These are phyloP conservation scores for Juncus inflexus DNA, from an alignment of 176 grass and related monocot genomes.

Conservation along the genomic window DNA sequence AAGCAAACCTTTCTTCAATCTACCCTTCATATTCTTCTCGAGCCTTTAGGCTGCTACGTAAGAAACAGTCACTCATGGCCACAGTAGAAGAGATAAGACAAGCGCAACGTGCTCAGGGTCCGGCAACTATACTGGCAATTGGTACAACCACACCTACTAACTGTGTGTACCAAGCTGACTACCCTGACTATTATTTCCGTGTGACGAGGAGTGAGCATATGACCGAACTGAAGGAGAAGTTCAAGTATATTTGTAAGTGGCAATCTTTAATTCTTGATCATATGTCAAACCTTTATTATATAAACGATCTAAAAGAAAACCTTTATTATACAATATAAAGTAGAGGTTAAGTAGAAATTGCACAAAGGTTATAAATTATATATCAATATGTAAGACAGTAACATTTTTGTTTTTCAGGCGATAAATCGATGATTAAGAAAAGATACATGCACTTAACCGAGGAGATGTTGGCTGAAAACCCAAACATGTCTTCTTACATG, in stretches of 20 bases:
- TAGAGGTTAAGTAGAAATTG: no score
- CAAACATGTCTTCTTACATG: slow-evolving; percentile 18
- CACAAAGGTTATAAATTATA: no score
- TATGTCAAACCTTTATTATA: not conserved
- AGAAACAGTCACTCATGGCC: not conserved
- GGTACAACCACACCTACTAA: slow-evolving; percentile 28
- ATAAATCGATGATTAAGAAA: slow-evolving; percentile 42
- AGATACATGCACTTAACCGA: slow-evolving; percentile 32
- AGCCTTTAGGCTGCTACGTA: no score
- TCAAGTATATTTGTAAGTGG: slow-evolving; percentile 31
- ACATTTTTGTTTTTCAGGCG: slow-evolving; percentile 20
- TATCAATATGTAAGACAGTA: no score
- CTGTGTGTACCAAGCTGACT: slow-evolving; percentile 16
- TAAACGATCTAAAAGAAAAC: not conserved
- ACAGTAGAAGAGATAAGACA: slow-evolving; percentile 27
- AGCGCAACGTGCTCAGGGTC: slow-evolving; percentile 25
- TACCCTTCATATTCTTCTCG: no score
- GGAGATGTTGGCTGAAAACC: slow-evolving; percentile 17
- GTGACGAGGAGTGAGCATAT: slow-evolving; percentile 30
- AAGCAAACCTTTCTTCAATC: no score
- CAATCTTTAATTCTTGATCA: no score
- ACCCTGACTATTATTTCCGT: slow-evolving; percentile 31
- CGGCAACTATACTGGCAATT: slow-evolving; percentile 18
- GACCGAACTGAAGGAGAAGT: slow-evolving; percentile 29
- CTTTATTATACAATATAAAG: no score